Evolutionary conservation across 805 yeast species (phyloP).

Genomic region (Starmerella geochares): DNA sequence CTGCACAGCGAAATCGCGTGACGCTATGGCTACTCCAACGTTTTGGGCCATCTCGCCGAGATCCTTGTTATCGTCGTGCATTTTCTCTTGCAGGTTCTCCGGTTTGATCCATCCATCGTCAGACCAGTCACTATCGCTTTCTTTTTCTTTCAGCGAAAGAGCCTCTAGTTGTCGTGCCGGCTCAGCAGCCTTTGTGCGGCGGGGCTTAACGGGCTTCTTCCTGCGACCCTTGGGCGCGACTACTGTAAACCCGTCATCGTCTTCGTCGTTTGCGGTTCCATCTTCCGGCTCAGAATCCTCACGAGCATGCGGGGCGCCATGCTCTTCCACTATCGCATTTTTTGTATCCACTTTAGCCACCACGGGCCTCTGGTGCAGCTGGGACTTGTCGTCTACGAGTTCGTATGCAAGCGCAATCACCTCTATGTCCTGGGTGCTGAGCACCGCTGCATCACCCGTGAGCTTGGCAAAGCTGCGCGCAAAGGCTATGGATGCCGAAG

Average conservation of each 20-base stretch:
- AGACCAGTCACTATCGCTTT: constrained; percentile 51
- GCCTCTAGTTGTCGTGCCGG: too few species aligned
- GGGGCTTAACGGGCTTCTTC: constrained; percentile 7
- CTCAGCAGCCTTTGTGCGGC: too few species aligned
- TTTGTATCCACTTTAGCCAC: constrained; percentile 7
- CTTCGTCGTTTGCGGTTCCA: constrained; percentile 6
- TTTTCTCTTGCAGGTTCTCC: constrained; percentile 62
- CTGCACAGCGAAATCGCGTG: constrained; percentile 97
- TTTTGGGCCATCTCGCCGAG: constrained; percentile 37
- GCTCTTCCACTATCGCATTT: constrained; percentile 14
- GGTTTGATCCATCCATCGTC: constrained; percentile 92
- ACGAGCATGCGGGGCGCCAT: background rate
- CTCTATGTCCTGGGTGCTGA: constrained; percentile 85
- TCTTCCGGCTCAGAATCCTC: constrained; percentile 8
- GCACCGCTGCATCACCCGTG: constrained; percentile 85
- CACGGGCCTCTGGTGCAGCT: constrained; percentile 19
- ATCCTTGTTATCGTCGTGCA: constrained; percentile 60
- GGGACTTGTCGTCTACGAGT: constrained; percentile 32
- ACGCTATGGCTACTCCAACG: constrained; percentile 71
- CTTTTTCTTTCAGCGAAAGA: background rate
- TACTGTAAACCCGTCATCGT: constrained; percentile 24
- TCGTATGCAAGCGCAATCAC: constrained; percentile 87
- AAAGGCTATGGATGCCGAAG: constrained; percentile 46
- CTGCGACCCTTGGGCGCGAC: constrained; percentile 20
- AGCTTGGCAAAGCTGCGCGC: constrained; percentile 68